Conservation (phyloP, 257 asterid genomes). For the Penstemon davidsonii region DNA sequence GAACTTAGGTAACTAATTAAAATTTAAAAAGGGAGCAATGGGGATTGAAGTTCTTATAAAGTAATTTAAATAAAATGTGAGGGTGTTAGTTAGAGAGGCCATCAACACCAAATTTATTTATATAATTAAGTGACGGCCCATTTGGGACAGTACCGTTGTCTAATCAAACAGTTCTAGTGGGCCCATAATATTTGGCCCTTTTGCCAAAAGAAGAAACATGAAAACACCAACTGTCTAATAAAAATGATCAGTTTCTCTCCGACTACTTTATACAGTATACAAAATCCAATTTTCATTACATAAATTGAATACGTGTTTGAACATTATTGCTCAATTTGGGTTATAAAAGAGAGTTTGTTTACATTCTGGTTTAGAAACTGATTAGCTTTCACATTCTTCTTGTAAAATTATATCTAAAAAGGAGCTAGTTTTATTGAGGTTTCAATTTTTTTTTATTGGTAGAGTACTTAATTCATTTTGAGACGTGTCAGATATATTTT, state of each 20-base stretch:
- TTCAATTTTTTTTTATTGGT: too few relatives aligned
- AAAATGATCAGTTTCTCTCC: conserved; percentile 26
- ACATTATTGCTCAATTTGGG: conserved; percentile 25
- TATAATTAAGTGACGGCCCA: conserved; percentile 29
- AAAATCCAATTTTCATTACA: not conserved
- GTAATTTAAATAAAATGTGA: conserved; percentile 22
- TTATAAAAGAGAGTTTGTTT: conserved; percentile 25
- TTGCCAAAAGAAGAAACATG: conserved; percentile 19
- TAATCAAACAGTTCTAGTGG: conserved; percentile 18
- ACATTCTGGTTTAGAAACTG: too few relatives aligned
- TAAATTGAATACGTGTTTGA: conserved; percentile 28
- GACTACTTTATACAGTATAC: conserved; percentile 22
- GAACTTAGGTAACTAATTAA: conserved; percentile 28
- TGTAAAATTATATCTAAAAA: too few relatives aligned
- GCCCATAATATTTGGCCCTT: conserved; percentile 38
- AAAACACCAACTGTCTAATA: conserved; percentile 7
- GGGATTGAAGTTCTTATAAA: conserved; percentile 34
- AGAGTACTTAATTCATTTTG: too few relatives aligned
- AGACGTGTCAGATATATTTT: too few relatives aligned
- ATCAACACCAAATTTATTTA: conserved; percentile 25
- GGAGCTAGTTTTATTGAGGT: too few relatives aligned
- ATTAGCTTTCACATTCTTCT: too few relatives aligned
- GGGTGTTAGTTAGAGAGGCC: conserved; percentile 32
- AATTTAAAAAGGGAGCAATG: conserved; percentile 26
- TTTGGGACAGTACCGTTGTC: conserved; percentile 27